Percentiles rank a stretch among this genome's conserved stretches.
These are phyloP conservation scores for Trichoderma atrobrunneum DNA, from an alignment of 2,329 filamentous ascomycete species.

Conservation along the genomic window DNA sequence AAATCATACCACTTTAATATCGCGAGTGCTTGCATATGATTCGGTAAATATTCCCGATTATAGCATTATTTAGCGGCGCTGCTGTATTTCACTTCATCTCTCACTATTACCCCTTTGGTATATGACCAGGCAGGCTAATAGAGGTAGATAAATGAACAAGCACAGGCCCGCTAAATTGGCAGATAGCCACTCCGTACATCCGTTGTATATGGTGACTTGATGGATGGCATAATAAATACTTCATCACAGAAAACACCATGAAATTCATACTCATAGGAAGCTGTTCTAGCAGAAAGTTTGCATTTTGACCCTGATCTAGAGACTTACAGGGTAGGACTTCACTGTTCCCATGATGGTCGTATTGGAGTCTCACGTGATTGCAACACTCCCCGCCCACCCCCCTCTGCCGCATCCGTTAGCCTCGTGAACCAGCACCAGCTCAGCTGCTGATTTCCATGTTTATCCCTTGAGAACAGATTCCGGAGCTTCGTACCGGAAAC, in stretches of 20 bases:
- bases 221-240: neutral
- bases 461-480: neutral
- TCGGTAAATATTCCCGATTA: neutral
- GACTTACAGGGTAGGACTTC: neutral
- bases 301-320: neutral
- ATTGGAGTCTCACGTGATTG: constrained; percentile 2
- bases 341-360: neutral
- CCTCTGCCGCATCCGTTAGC: neutral
- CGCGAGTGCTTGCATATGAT: neutral
- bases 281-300: neutral
- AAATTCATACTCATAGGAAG: no score
- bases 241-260: neutral
- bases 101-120: neutral
- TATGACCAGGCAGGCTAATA: neutral
- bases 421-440: constrained; percentile 6
- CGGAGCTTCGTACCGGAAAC: neutral
- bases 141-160: neutral
- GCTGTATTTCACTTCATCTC: neutral
- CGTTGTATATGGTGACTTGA: neutral
- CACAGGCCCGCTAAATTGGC: neutral
- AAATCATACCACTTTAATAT: neutral
- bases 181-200: neutral
- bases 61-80: neutral
- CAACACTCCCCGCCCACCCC: neutral
- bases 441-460: constrained; percentile 4